Evolutionary conservation across 23 red algal genomes (phyloP).

Genomic region (Pyropia yezoensis): DNA sequence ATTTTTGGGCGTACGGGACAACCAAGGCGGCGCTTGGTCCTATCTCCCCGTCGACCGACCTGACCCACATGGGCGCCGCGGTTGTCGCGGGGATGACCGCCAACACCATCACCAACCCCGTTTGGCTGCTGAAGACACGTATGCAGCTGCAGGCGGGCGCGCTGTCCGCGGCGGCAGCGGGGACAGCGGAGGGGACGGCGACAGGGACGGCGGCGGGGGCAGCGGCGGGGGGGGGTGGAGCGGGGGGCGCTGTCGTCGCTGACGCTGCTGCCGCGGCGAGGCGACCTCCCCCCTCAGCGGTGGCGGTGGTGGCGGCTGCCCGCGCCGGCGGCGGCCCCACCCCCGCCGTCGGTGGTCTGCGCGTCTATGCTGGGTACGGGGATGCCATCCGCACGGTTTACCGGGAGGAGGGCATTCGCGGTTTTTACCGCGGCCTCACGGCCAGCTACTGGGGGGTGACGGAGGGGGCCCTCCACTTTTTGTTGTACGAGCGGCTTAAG

Average conservation of each 20-base stretch:
- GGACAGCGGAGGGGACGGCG: too few species aligned
- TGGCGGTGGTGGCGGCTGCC: too few species aligned
- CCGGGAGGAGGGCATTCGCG: slow-evolving; percentile 78
- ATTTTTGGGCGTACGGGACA: slow-evolving; percentile 61
- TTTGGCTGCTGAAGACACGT: slow-evolving; percentile 56
- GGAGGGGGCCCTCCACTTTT: slow-evolving; percentile 95
- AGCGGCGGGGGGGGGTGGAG: too few species aligned
- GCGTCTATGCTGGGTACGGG: slow-evolving; percentile 68
- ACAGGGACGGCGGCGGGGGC: too few species aligned
- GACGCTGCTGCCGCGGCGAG: too few species aligned
- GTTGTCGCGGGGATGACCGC: slow-evolving; percentile 31
- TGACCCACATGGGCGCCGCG: slow-evolving; percentile 30
- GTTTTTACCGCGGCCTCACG: slow-evolving; percentile 87
- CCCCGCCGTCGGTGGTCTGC: too few species aligned
- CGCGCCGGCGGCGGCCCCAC: too few species aligned
- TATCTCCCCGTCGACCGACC: slow-evolving; percentile 12
- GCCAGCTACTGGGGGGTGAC: slow-evolving; percentile 93
- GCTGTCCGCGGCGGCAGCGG: too few species aligned
- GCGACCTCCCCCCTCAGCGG: background rate
- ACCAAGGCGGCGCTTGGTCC: slow-evolving; percentile 14
- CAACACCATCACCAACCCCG: slow-evolving; percentile 41
- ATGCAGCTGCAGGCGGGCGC: slow-evolving; percentile 45
- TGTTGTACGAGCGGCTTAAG: slow-evolving; percentile 93
- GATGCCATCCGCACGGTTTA: slow-evolving; percentile 84
- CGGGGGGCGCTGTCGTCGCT: too few species aligned